A percentile compares a stretch with the other conserved stretches of the same genome.
These are phyloP conservation scores for Ophiostoma ulmi DNA, from an alignment of 2,329 filamentous ascomycete species.

Conservation along the genomic window DNA sequence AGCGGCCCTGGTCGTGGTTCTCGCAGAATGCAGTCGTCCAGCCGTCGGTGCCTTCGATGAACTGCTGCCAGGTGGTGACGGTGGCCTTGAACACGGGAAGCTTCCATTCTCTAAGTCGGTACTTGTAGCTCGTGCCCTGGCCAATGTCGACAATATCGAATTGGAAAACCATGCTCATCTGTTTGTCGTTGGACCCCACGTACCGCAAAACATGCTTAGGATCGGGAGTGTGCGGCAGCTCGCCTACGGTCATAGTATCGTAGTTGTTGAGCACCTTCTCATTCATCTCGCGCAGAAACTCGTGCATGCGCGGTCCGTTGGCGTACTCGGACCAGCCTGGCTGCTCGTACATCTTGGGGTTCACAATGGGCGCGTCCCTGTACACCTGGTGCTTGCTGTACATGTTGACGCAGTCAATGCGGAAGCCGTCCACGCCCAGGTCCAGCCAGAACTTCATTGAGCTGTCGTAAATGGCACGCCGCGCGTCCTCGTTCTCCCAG, in stretches of 20 bases:
- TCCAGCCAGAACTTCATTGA: slow-evolving; percentile 76
- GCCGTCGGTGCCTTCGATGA: slow-evolving; percentile 49
- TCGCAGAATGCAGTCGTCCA: slow-evolving; percentile 59
- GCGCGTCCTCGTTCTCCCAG: slow-evolving; percentile 67
- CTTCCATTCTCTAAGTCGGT: slow-evolving; percentile 48
- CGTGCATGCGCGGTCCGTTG: slow-evolving; percentile 64
- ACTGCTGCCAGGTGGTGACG: slow-evolving; percentile 46
- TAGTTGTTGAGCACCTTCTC: slow-evolving; percentile 53
- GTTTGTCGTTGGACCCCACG: slow-evolving; percentile 52
- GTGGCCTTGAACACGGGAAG: slow-evolving; percentile 42
- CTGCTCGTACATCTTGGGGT: slow-evolving; percentile 45
- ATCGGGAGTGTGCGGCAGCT: slow-evolving; percentile 60
- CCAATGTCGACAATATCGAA: slow-evolving; percentile 61
- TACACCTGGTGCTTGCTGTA: slow-evolving; percentile 57
- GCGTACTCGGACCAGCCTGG: slow-evolving; percentile 54
- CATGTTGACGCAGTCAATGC: slow-evolving; percentile 70
- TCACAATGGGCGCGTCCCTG: slow-evolving; percentile 48
- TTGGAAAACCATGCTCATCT: slow-evolving; percentile 67
- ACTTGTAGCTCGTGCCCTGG: slow-evolving; percentile 43
- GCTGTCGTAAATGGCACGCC: slow-evolving; percentile 64
- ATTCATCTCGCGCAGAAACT: slow-evolving; percentile 63
- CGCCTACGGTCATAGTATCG: slow-evolving; percentile 65
- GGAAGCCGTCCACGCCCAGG: slow-evolving; percentile 66
- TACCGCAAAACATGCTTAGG: slow-evolving; percentile 54
- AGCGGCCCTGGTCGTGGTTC: slow-evolving; percentile 58